Conservation (phyloP, 2,329 filamentous ascomycete genomes). For the Metarhizium robertsii region DNA sequence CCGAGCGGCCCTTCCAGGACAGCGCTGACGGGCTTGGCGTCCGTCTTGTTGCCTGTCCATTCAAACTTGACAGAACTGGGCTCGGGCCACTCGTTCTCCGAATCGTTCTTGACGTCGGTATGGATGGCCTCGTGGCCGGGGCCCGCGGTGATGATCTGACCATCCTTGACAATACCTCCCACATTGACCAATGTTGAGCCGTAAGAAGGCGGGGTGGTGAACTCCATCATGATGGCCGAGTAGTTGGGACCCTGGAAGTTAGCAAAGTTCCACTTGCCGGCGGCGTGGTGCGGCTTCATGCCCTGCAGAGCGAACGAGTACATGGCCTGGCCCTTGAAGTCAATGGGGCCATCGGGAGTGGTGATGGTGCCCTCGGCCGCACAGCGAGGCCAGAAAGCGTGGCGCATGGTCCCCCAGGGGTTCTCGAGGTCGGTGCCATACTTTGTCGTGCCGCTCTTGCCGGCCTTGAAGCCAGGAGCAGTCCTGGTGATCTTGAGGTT, state of each 20-base stretch:
- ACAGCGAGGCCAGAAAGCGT: slow-evolving; percentile 91
- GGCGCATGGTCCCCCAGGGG: slow-evolving; percentile 88
- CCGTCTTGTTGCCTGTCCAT: slow-evolving; percentile 71
- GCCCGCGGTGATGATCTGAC: slow-evolving; percentile 68
- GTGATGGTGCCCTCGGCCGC: slow-evolving; percentile 73
- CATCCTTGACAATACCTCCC: slow-evolving; percentile 72
- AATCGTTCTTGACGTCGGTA: slow-evolving; percentile 59
- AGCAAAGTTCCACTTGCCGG: slow-evolving; percentile 85
- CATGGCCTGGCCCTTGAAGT: slow-evolving; percentile 71
- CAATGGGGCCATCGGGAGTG: slow-evolving; percentile 70
- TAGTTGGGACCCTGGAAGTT: slow-evolving; percentile 82
- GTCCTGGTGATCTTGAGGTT: slow-evolving; percentile 72
- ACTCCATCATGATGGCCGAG: slow-evolving; percentile 93
- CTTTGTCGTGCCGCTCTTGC: slow-evolving; percentile 72
- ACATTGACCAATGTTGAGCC: slow-evolving; percentile 76
- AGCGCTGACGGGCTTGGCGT: slow-evolving; percentile 64
- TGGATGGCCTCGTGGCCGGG: slow-evolving; percentile 58
- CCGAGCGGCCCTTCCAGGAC: slow-evolving; percentile 61
- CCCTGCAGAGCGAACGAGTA: slow-evolving; percentile 85
- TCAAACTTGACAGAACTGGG: slow-evolving; percentile 65
- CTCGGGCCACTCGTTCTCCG: slow-evolving; percentile 80
- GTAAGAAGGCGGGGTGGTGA: slow-evolving; percentile 87
- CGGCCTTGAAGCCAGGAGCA: slow-evolving; percentile 74
- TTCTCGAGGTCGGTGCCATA: slow-evolving; percentile 79
- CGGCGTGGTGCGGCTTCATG: slow-evolving; percentile 98